These are phyloP conservation scores for Tilletia caries DNA, from an alignment of 1,284 basidiomycete species.

Conservation along the genomic window DNA sequence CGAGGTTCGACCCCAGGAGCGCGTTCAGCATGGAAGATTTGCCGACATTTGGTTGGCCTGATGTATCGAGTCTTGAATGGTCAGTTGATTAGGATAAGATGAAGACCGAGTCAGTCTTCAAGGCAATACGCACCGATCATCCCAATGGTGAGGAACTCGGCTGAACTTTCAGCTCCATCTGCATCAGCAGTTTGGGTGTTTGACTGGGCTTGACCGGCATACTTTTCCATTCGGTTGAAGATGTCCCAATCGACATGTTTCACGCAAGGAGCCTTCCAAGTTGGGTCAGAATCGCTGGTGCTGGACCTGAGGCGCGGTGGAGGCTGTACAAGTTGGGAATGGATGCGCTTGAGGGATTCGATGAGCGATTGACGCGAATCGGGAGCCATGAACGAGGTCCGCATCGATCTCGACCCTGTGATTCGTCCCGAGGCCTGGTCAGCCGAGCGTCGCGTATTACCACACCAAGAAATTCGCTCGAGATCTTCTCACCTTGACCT, in stretches of 20 bases:
- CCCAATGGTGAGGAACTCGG: constrained; percentile 32
- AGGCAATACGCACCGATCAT: constrained; percentile 24
- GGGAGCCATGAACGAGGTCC: background rate
- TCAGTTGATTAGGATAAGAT: background rate
- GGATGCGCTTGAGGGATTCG: background rate
- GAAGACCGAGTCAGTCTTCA: background rate
- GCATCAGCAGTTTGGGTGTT: background rate
- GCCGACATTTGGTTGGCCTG: constrained; percentile 82
- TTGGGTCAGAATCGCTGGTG: constrained; percentile 17
- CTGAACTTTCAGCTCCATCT: background rate
- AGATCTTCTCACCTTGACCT: constrained; percentile 32
- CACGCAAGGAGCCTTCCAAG: constrained; percentile 63
- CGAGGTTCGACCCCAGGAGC: constrained; percentile 74
- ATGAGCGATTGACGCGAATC: constrained; percentile 1
- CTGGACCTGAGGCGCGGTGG: background rate
- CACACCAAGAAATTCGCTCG: background rate
- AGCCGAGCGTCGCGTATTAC: background rate
- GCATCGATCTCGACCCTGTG: background rate
- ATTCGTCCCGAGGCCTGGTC: background rate
- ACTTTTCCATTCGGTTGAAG: constrained; percentile 19
- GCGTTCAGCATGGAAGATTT: constrained; percentile 89
- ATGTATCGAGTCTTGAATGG: no score
- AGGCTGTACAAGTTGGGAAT: background rate
- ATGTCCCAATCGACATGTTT: constrained; percentile 35
- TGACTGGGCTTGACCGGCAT: background rate